Evolutionary conservation across 1,139 yeast genomes (phyloP).

Genomic region (Suhomyces chickasaworum): DNA sequence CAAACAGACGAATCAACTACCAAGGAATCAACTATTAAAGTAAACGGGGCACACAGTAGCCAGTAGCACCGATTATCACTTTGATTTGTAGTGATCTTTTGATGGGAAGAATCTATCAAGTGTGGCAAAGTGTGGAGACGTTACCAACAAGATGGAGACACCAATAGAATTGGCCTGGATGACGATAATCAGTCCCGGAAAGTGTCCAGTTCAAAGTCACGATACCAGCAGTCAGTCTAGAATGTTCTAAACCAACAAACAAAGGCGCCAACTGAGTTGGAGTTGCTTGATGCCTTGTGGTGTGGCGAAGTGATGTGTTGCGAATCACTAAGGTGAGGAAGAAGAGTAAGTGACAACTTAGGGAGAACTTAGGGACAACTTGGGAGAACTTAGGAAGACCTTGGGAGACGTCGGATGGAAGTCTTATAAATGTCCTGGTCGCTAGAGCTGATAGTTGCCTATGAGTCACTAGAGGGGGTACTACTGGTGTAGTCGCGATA

Average conservation of each 20-base stretch:
- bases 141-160: background rate
- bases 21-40: too few species aligned
- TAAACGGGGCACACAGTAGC: too few species aligned
- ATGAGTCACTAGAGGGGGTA: conserved; percentile 4
- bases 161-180: background rate
- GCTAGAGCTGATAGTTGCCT: background rate
- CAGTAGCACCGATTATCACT: background rate
- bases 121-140: conserved; percentile 3
- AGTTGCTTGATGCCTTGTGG: background rate
- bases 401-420: too few species aligned
- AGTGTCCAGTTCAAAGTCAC: background rate
- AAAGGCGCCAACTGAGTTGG: background rate
- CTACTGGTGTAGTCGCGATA: background rate
- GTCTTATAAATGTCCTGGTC: background rate
- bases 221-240: background rate
- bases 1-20: too few species aligned
- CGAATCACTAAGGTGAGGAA: background rate
- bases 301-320: background rate
- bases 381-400: background rate
- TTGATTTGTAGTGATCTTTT: too few species aligned
- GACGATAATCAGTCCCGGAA: background rate
- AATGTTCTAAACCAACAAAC: background rate
- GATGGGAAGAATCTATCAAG: background rate
- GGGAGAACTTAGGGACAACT: background rate
- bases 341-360: background rate